Percentiles rank a stretch among this genome's conserved stretches.
These are phyloP conservation scores for Gelatoporia subvermispora DNA, from an alignment of 768 basidiomycete genomes.

Conservation along the genomic window DNA sequence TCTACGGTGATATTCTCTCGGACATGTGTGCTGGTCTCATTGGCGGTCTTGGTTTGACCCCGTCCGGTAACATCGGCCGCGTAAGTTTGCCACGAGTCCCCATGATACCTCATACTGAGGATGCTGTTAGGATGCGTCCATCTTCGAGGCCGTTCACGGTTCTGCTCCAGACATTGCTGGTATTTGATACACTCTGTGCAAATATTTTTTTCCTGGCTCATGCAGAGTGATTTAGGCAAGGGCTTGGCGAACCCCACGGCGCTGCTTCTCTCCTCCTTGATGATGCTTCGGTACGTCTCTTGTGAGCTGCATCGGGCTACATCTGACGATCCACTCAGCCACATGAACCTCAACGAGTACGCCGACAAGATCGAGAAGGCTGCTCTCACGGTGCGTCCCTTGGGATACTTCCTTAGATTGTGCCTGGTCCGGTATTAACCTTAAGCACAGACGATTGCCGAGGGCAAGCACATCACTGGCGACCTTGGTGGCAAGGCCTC, in stretches of 20 bases:
- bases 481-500: slow-evolving; percentile 92
- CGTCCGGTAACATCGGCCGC: slow-evolving; percentile 95
- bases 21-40: slow-evolving; percentile 96
- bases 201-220: neutral
- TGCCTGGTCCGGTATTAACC: neutral
- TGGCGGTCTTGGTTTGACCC: slow-evolving; percentile 94
- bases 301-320: slow-evolving; percentile 18
- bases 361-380: slow-evolving; percentile 92
- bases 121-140: slow-evolving; percentile 79
- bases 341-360: slow-evolving; percentile 85
- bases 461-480: slow-evolving; percentile 92
- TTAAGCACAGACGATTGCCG: slow-evolving; percentile 82
- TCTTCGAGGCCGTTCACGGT: slow-evolving; percentile 99
- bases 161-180: slow-evolving; percentile 99
- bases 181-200: slow-evolving; percentile 20
- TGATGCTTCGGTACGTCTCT: slow-evolving; percentile 86
- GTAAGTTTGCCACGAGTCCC: slow-evolving; percentile 37
- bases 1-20: slow-evolving; percentile 92
- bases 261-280: slow-evolving; percentile 86
- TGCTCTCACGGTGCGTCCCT: slow-evolving; percentile 68
- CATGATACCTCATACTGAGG: neutral
- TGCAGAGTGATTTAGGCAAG: slow-evolving; percentile 48
- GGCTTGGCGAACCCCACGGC: slow-evolving; percentile 99
- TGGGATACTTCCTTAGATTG: neutral
- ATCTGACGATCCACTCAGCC: slow-evolving; percentile 42